Evolutionary conservation across 2,329 filamentous ascomycete species (phyloP).

Genomic region (Cercospora brassicicola): DNA sequence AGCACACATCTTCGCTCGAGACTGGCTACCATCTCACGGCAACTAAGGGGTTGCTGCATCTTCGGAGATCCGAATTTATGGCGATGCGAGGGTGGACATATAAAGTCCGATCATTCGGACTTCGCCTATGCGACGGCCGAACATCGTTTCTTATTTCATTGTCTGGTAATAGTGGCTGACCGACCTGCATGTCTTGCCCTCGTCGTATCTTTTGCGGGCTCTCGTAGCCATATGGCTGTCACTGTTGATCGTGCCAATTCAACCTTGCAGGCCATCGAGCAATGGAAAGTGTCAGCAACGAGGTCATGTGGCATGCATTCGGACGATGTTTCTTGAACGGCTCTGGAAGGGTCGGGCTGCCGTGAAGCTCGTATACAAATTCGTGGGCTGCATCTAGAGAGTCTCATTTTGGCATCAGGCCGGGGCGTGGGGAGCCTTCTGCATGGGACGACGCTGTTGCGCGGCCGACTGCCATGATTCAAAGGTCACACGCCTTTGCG

Average conservation of each 20-base stretch:
- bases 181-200: neutral
- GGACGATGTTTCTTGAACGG: neutral
- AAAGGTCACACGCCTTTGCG: no score
- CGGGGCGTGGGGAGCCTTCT: neutral
- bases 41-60: neutral
- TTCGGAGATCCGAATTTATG: neutral
- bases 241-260: neutral
- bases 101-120: neutral
- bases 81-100: neutral
- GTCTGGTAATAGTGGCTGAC: neutral
- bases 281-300: neutral
- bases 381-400: neutral
- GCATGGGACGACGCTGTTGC: neutral
- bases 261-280: neutral
- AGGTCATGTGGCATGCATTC: neutral
- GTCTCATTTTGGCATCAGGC: neutral
- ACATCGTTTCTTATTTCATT: neutral
- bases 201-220: neutral
- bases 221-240: neutral
- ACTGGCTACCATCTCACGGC: neutral
- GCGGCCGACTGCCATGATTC: neutral
- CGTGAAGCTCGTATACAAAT: neutral
- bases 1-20: neutral
- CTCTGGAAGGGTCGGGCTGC: neutral
- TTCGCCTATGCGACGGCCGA: neutral